Base-by-base conservation (phyloP, 441 rosid genomes). In the Euphorbia schlechtendalii region DNA sequence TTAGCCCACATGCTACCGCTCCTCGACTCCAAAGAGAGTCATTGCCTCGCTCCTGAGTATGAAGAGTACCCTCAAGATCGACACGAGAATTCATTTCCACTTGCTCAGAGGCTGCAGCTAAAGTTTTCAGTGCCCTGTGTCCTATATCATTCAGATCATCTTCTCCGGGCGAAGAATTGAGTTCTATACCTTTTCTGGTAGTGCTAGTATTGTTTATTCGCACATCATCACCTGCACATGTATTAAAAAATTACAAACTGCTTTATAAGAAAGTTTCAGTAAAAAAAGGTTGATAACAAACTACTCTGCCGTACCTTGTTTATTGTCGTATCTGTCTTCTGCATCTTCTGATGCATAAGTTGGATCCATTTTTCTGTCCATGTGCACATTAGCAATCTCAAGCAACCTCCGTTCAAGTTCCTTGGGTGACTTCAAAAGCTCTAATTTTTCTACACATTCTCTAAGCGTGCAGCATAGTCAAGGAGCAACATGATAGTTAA, bases 361-460 rank as follows among this genome's bases (percentile, higher is more conserved):
- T 20, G 86, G 85, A 74, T 80, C 78, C 87, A 84, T 78, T 60
- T 71, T 77, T 56, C 79, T 84, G 78, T 88, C 97, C 10, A 81
- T 20, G 64, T 92, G 98, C 53, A 96, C 84, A 56, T 74, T 73
- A 15, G 92, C 91, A 74, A 79, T 72, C 73, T 84, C 94, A 64
- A 70, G 79, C 74, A 87, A 69, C 81, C 88, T 84, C 59, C 88
- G 82, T 75, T 87, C 87, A 53, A 75, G 84, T 75, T 84, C 97
- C 74, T 81, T 82, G 17, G 83, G 84, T 30, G 96, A 92, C 59
- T 83, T 73, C 76, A 96, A 77, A 73, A 83, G 86, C 83, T 82
- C 86, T 73, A 90, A 73, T 76, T 88, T 96, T 80, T 85, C 92
- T 24, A 86, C 73, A 65, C 73, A 88, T 83, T 88, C 98, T 79